These are phyloP conservation scores for Nicotiana sylvestris DNA, from an alignment of 257 asterid genomes.

Conservation along the genomic window DNA sequence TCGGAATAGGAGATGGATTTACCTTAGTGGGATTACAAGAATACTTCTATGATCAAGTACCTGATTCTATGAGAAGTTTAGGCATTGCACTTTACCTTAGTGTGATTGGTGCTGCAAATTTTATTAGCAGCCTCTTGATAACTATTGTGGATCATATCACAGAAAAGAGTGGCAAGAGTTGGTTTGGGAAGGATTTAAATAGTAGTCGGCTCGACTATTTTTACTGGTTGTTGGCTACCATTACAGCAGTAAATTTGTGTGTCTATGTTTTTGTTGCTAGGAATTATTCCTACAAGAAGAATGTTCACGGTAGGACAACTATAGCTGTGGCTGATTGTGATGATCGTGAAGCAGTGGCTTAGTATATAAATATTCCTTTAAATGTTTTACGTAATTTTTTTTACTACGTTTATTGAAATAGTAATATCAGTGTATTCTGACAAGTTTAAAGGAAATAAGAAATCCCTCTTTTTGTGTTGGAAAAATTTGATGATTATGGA, in stretches of 20 bases:
- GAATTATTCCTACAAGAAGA: slow-evolving; percentile 72
- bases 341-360: no score
- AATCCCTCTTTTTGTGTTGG: no score
- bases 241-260: slow-evolving; percentile 39
- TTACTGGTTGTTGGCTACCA: slow-evolving; percentile 39
- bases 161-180: slow-evolving; percentile 43
- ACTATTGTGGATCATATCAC: slow-evolving; percentile 56
- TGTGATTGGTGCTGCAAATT: slow-evolving; percentile 65
- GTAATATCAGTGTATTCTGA: no score
- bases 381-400: no score
- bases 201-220: slow-evolving; percentile 33
- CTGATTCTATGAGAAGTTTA: slow-evolving; percentile 85
- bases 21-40: slow-evolving; percentile 81
- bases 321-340: no score
- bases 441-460: no score
- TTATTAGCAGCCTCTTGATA: slow-evolving; percentile 60
- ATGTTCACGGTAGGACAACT: slow-evolving; percentile 25
- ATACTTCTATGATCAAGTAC: slow-evolving; percentile 79
- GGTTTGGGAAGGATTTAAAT: slow-evolving; percentile 36
- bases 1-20: slow-evolving; percentile 72
- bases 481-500: no score
- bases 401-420: no score
- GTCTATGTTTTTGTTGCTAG: slow-evolving; percentile 47
- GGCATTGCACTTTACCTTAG: slow-evolving; percentile 75
- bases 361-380: no score